Conservation (phyloP, 306 rosid genomes). For the Leucaena leucocephala region DNA sequence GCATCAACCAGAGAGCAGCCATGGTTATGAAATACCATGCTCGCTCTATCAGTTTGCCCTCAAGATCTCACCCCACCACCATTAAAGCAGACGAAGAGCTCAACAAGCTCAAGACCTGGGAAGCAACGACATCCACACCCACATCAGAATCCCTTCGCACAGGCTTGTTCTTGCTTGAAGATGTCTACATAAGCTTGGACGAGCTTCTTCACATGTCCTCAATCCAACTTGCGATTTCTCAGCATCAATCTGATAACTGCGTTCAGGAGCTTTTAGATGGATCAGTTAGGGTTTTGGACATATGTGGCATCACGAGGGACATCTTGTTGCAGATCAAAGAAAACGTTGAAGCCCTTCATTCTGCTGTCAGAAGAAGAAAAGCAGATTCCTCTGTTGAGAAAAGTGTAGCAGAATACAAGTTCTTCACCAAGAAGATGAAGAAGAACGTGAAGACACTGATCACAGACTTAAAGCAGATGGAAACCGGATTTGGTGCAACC, state of each 20-base stretch:
- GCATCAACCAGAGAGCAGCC: background rate
- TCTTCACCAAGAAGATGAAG: constrained; percentile 57
- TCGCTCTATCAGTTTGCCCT: constrained; percentile 71
- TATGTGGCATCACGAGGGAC: constrained; percentile 63
- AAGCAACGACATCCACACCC: constrained; percentile 43
- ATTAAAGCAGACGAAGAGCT: constrained; percentile 55
- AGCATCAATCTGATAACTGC: constrained; percentile 39
- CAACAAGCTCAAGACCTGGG: constrained; percentile 48
- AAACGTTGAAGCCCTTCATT: constrained; percentile 57
- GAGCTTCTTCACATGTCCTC: constrained; percentile 67
- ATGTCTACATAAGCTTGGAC: constrained; percentile 54
- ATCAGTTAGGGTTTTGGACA: constrained; percentile 62
- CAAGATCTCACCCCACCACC: constrained; percentile 63
- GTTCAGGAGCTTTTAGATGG: constrained; percentile 66
- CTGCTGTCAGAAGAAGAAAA: constrained; percentile 69
- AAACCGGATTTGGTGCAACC: constrained; percentile 39
- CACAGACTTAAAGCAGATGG: constrained; percentile 46
- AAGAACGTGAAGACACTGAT: constrained; percentile 57
- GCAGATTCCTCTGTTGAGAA: constrained; percentile 52
- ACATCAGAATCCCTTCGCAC: constrained; percentile 44
- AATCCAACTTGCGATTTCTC: constrained; percentile 53
- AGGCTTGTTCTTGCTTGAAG: constrained; percentile 49
- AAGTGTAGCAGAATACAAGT: constrained; percentile 43
- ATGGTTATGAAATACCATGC: constrained; percentile 53
- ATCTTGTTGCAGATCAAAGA: constrained; percentile 52